These are phyloP conservation scores for Castanea mollissima DNA, from an alignment of 306 rosid genomes.

Conservation along the genomic window DNA sequence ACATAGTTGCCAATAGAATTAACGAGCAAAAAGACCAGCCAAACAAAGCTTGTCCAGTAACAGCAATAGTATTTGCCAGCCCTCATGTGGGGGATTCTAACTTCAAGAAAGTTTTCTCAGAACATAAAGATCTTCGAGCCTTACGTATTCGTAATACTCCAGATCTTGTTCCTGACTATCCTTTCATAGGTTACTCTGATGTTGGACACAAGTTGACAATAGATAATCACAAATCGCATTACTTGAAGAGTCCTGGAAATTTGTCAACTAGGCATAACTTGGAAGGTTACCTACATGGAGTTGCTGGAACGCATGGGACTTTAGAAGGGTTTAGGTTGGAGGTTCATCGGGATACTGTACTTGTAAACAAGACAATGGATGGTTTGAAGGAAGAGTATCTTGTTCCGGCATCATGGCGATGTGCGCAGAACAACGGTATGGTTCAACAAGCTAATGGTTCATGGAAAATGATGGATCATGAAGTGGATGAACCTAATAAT, in stretches of 20 bases:
- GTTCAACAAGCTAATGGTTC: slow-evolving; percentile 57
- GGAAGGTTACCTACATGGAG: slow-evolving; percentile 27
- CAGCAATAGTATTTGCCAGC: slow-evolving; percentile 48
- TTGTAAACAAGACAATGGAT: slow-evolving; percentile 41
- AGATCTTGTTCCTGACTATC: slow-evolving; percentile 57
- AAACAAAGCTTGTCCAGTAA: slow-evolving; percentile 44
- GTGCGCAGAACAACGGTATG: slow-evolving; percentile 54
- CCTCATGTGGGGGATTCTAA: slow-evolving; percentile 53
- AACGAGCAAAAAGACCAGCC: slow-evolving; percentile 37
- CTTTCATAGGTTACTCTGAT: slow-evolving; percentile 27
- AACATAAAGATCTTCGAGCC: slow-evolving; percentile 29
- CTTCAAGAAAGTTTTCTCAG: slow-evolving; percentile 30
- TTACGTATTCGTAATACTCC: slow-evolving; percentile 35
- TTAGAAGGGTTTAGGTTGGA: slow-evolving; percentile 48
- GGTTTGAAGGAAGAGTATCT: slow-evolving; percentile 48
- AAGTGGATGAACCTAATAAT: slow-evolving; percentile 28
- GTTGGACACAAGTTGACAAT: slow-evolving; percentile 60
- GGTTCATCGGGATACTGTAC: slow-evolving; percentile 52
- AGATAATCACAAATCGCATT: slow-evolving; percentile 41
- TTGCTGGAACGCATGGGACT: slow-evolving; percentile 66
- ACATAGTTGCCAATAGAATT: slow-evolving; percentile 45
- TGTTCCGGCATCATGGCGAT: slow-evolving; percentile 50
- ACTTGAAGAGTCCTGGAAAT: slow-evolving; percentile 57
- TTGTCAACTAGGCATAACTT: neutral
- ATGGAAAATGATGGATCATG: slow-evolving; percentile 60